phyloP scores from a whole-genome alignment of 164 flowering plant genomes.

The Paratinospora sagittata region DNA sequence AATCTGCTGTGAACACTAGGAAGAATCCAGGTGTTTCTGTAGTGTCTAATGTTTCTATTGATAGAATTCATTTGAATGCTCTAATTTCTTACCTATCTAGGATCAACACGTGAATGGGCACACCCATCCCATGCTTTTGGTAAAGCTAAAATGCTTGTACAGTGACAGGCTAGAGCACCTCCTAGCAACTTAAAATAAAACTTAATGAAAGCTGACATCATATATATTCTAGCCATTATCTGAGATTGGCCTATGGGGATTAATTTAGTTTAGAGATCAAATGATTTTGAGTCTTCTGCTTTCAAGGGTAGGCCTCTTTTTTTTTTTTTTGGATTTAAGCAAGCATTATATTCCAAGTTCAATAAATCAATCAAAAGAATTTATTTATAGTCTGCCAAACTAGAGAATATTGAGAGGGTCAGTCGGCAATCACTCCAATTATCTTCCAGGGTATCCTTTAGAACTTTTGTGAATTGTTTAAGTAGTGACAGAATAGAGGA shows the following conservation, averaged over 20 bases:
- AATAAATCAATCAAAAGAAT: background rate
- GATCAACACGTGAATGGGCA: background rate
- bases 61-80: background rate
- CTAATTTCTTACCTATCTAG: background rate
- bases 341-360: background rate
- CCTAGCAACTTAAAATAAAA: background rate
- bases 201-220: background rate
- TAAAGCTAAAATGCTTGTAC: background rate
- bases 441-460: too few relatives aligned
- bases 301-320: background rate
- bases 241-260: background rate
- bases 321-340: background rate
- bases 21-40: background rate
- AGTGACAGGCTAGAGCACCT: background rate
- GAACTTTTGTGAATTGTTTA: background rate
- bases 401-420: too few relatives aligned
- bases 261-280: background rate
- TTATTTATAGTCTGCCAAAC: background rate
- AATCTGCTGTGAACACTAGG: background rate
- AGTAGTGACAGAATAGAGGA: background rate
- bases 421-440: too few relatives aligned
- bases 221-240: background rate
- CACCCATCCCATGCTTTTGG: background rate
- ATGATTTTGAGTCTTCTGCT: background rate
- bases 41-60: background rate